Base-by-base conservation (phyloP, 1,284 basidiomycete species). In the Sanghuangporus sanghuang region DNA sequence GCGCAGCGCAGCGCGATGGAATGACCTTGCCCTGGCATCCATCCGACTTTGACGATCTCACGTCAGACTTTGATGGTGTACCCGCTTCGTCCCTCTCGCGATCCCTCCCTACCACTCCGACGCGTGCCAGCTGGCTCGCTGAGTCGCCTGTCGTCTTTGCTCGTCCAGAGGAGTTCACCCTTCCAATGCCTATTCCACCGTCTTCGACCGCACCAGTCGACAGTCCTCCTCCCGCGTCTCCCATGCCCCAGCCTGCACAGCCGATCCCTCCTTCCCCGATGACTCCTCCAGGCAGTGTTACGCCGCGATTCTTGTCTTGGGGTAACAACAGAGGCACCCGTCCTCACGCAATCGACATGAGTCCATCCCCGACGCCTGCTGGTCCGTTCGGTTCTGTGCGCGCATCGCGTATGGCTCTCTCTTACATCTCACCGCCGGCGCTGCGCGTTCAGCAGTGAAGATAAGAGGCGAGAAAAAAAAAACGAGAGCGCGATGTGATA, bases 221-320 rank as follows among this genome's bases (percentile, higher is more conserved):
- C 44, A 57, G 46, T 21, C 56, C 56, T 44, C 23, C 27, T 8
- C 53, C 60, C n/a, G 50, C 27, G 21, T 55, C 60, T 14, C 60
- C 60, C 18, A 44, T 54, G 18, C 52, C 39, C 1, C 38, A 44
- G 8, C 52, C 40, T 16, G 52, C 49, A 5, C 56, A 59, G n/a
- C 49, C 57, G 9, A 21, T 39, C 16, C 16, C 40, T n/a, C 16
- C 40, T n/a, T 46, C 62, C 8, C 59, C 59, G 3, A 65, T 65
- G 64, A 65, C 64, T n/a, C 64, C 64, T 42, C 64, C 64, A 39
- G 64, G 60, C 12, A 65, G 64, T 46, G 39, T 59, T 23, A 65
- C 64, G 3, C 64, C 64, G 35, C 60, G 60, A 23, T 62, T 65
- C 52, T 55, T 65, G 21, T 59, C 36, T 36, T 64, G 63, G 63